Evolutionary conservation across 2,329 filamentous ascomycete species (phyloP).

Genomic region (Penicillium freii): DNA sequence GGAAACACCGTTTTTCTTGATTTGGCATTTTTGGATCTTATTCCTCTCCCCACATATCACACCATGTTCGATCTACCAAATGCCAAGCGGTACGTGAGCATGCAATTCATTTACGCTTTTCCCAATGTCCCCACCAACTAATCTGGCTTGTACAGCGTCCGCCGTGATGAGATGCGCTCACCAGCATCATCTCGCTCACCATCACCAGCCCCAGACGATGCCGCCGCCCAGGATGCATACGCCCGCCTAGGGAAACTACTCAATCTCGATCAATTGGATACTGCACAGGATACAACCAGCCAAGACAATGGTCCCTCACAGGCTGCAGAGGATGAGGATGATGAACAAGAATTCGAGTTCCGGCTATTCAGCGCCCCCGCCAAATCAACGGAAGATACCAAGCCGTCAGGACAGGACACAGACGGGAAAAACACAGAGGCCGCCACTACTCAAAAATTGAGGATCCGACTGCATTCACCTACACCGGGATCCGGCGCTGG

Average conservation of each 20-base stretch:
- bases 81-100: slow-evolving; percentile 35
- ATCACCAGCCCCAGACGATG: slow-evolving; percentile 31
- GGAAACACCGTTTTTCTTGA: slow-evolving; percentile 13
- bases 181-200: slow-evolving; percentile 31
- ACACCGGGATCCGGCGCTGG: slow-evolving; percentile 30
- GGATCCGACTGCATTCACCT: slow-evolving; percentile 41
- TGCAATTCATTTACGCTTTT: background rate
- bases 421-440: background rate
- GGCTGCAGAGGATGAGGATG: slow-evolving; percentile 26
- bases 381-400: slow-evolving; percentile 14
- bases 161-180: slow-evolving; percentile 38
- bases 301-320: slow-evolving; percentile 4
- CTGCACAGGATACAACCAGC: background rate
- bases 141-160: slow-evolving; percentile 26
- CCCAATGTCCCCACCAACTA: background rate
- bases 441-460: slow-evolving; percentile 36
- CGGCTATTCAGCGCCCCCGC: slow-evolving; percentile 40
- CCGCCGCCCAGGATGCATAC: slow-evolving; percentile 29
- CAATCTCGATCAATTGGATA: slow-evolving; percentile 31
- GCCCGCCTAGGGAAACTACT: slow-evolving; percentile 36
- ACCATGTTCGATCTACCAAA: slow-evolving; percentile 39
- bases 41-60: background rate
- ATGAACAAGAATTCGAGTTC: slow-evolving; percentile 47
- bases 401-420: background rate
- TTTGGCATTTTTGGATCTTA: background rate